Percentiles rank a stretch among this genome's conserved stretches.
Conservation (phyloP, 345 rosid species). For the Populus ilicifolia region DNA sequence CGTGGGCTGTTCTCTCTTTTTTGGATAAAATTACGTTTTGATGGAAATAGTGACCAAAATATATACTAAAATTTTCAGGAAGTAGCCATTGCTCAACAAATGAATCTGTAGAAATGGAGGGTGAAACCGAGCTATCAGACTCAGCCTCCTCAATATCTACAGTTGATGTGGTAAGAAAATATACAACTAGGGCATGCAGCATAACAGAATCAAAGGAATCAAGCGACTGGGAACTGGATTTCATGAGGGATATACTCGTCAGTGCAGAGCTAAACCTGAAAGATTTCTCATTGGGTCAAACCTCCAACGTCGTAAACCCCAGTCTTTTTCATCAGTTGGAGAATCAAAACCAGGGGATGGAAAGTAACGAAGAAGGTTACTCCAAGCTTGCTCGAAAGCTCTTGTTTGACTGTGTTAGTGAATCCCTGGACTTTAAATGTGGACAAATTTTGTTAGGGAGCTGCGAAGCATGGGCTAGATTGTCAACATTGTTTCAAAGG, state of each 20-base stretch:
- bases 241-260: conserved; percentile 44
- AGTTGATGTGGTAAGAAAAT: conserved; percentile 19
- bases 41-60: conserved; percentile 1
- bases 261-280: conserved; percentile 39
- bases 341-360: conserved; percentile 17
- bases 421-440: conserved; percentile 41
- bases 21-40: background rate
- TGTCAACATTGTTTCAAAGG: conserved; percentile 26
- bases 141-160: conserved; percentile 38
- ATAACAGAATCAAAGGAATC: conserved; percentile 23
- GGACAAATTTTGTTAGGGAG: conserved; percentile 39
- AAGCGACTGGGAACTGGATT: conserved; percentile 54
- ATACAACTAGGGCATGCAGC: conserved; percentile 17
- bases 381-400: conserved; percentile 44
- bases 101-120: conserved; percentile 19
- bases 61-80: conserved; percentile 24
- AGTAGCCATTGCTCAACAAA: conserved; percentile 11
- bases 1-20: background rate
- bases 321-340: conserved; percentile 52
- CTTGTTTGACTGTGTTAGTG: conserved; percentile 54
- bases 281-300: conserved; percentile 42
- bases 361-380: conserved; percentile 33
- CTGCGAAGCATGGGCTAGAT: conserved; percentile 43
- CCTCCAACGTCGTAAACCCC: conserved; percentile 31
- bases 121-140: conserved; percentile 35